Percentiles rank a stretch among this genome's conserved stretches.
phyloP scores from a whole-genome alignment of 2,329 filamentous ascomycete species.

The Pseudopyricularia javanii region DNA sequence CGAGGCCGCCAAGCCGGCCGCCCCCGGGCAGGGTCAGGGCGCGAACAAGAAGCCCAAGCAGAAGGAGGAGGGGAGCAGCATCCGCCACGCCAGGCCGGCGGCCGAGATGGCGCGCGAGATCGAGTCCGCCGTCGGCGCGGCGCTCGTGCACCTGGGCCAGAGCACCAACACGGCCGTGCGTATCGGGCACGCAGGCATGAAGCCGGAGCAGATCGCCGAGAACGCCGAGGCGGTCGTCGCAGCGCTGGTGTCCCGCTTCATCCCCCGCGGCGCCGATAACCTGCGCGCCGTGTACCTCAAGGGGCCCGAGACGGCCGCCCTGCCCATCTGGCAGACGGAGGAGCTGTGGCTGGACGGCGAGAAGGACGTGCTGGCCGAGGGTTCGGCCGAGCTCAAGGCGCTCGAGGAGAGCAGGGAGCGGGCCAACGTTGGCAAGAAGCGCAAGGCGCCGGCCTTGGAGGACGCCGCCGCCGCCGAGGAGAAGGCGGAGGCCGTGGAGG shows the following conservation, averaged over 20 bases:
- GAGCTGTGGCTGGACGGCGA: conserved; percentile 77
- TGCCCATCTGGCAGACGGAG: conserved; percentile 90
- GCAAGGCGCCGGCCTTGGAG: conserved; percentile 29
- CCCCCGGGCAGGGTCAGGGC: conserved; percentile 30
- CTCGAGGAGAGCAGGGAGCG: conserved; percentile 26
- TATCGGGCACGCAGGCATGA: conserved; percentile 65
- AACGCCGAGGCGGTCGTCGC: conserved; percentile 66
- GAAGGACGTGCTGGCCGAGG: conserved; percentile 55
- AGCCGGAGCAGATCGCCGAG: conserved; percentile 61
- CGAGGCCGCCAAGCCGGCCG: conserved; percentile 41
- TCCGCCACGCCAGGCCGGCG: conserved; percentile 39
- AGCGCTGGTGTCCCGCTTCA: conserved; percentile 62
- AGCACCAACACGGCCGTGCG: conserved; percentile 70
- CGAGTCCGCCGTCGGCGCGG: conserved; percentile 61
- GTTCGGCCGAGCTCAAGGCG: conserved; percentile 33
- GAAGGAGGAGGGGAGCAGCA: conserved; percentile 18
- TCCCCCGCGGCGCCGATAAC: conserved; percentile 80
- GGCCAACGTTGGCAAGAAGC: conserved; percentile 54
- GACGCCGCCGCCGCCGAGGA: conserved; percentile 8
- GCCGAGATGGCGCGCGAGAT: conserved; percentile 69
- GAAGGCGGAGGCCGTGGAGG: conserved; percentile 13
- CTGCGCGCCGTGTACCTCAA: conserved; percentile 81
- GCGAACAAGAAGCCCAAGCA: conserved; percentile 17
- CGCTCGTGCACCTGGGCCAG: conserved; percentile 68
- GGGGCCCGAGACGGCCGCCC: conserved; percentile 71